Percentiles rank a stretch among this genome's conserved stretches.
Conservation (phyloP, 2,329 filamentous ascomycete species). For the Dichotomopilus funicola region DNA sequence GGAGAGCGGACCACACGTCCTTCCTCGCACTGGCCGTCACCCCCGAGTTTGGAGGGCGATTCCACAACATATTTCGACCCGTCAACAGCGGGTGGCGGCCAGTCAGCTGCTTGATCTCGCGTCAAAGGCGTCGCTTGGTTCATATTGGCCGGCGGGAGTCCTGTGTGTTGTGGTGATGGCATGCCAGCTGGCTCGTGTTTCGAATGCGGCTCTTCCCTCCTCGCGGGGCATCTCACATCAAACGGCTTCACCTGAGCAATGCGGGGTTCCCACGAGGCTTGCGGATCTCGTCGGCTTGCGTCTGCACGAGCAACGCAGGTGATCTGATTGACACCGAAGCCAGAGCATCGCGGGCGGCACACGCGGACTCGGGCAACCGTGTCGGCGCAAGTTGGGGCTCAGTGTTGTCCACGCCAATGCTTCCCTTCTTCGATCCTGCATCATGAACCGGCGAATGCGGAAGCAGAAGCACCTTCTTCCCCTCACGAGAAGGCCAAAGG, state of each 20-base stretch:
- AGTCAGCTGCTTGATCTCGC: constrained; percentile 6
- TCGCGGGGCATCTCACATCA: background rate
- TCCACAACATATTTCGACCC: too few species aligned
- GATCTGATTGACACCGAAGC: background rate
- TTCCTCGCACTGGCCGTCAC: too few species aligned
- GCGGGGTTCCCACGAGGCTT: constrained; percentile 1
- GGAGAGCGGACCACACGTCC: too few species aligned
- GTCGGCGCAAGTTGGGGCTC: constrained; percentile 3
- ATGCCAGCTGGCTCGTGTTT: background rate
- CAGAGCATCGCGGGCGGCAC: constrained; percentile 1
- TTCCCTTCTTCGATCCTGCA: background rate
- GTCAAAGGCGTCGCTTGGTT: background rate
- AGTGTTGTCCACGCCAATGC: constrained; percentile 2
- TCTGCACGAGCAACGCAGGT: background rate
- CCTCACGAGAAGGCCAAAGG: constrained; percentile 11
- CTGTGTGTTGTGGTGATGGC: background rate
- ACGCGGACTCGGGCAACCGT: background rate
- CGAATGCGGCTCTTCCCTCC: background rate
- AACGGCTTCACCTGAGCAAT: background rate
- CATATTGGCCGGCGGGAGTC: constrained; percentile 13
- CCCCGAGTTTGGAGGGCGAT: too few species aligned
- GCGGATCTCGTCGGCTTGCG: constrained; percentile 9
- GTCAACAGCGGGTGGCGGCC: background rate
- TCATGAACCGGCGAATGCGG: constrained; percentile 14
- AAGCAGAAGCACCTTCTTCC: constrained; percentile 5